Evolutionary conservation across 164 flowering plant genomes (phyloP).

Genomic region (Litsea cubeba): DNA sequence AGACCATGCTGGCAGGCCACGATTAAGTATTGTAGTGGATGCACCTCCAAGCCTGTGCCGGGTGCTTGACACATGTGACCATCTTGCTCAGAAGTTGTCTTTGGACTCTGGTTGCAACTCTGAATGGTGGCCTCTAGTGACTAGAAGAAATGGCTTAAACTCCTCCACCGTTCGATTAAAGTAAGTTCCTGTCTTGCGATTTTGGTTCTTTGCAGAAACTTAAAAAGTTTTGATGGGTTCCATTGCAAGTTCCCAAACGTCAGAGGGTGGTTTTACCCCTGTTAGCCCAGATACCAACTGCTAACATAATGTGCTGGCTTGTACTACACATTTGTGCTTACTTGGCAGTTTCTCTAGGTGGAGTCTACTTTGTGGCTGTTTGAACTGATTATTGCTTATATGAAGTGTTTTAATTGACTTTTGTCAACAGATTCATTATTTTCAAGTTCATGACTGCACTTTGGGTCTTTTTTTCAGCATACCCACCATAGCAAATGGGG

Average conservation of each 20-base stretch:
- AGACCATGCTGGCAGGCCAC: conserved; percentile 73
- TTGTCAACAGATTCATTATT: neutral
- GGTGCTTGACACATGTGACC: conserved; percentile 69
- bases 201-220: neutral
- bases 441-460: conserved; percentile 2
- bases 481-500: conserved; percentile 51
- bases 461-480: conserved; percentile 39
- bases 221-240: neutral
- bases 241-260: neutral
- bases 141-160: conserved; percentile 54
- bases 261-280: neutral
- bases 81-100: conserved; percentile 38
- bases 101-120: conserved; percentile 71
- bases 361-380: neutral
- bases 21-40: conserved; percentile 69
- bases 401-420: neutral
- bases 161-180: conserved; percentile 60
- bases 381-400: neutral
- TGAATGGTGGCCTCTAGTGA: conserved; percentile 76
- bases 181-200: conserved; percentile 42
- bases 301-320: neutral
- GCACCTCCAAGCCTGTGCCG: conserved; percentile 47
- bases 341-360: neutral
- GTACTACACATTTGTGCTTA: neutral
- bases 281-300: neutral